Percentiles rank a stretch among this genome's conserved stretches.
These are phyloP conservation scores for Candida maris DNA, from an alignment of 805 yeast genomes.

Conservation along the genomic window DNA sequence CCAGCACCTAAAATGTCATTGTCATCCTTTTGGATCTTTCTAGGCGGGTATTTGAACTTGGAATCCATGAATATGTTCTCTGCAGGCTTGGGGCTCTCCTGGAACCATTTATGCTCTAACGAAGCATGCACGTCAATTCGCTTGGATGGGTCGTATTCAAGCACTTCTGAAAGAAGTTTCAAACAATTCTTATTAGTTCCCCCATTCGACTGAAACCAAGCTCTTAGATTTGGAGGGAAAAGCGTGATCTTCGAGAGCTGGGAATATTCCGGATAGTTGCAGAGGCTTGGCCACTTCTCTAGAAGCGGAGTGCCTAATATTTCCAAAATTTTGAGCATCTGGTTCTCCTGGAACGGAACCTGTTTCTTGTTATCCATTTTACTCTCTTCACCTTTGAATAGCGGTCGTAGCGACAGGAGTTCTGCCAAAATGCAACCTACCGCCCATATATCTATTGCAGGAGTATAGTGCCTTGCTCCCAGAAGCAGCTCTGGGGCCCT, in stretches of 20 bases:
- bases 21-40: constrained; percentile 86
- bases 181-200: constrained; percentile 69
- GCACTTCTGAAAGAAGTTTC: constrained; percentile 55
- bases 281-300: constrained; percentile 75
- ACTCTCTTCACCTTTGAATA: constrained; percentile 97
- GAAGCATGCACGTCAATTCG: constrained; percentile 79
- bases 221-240: constrained; percentile 66
- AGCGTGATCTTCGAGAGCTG: constrained; percentile 55
- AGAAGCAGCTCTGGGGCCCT: constrained; percentile 86
- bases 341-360: constrained; percentile 92
- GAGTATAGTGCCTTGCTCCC: constrained; percentile 92
- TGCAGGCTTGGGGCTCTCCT: constrained; percentile 62
- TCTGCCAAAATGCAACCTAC: constrained; percentile 95
- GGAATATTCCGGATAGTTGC: constrained; percentile 79
- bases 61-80: constrained; percentile 80
- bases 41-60: constrained; percentile 70
- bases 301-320: constrained; percentile 86
- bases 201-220: constrained; percentile 86
- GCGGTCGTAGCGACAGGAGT: constrained; percentile 79
- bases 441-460: constrained; percentile 93
- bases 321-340: constrained; percentile 84
- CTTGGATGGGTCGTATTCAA: constrained; percentile 79
- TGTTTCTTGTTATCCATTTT: constrained; percentile 90
- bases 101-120: constrained; percentile 72
- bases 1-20: constrained; percentile 55